Base-by-base conservation (phyloP, 805 yeast genomes). In the Pichia ethanolica region DNA sequence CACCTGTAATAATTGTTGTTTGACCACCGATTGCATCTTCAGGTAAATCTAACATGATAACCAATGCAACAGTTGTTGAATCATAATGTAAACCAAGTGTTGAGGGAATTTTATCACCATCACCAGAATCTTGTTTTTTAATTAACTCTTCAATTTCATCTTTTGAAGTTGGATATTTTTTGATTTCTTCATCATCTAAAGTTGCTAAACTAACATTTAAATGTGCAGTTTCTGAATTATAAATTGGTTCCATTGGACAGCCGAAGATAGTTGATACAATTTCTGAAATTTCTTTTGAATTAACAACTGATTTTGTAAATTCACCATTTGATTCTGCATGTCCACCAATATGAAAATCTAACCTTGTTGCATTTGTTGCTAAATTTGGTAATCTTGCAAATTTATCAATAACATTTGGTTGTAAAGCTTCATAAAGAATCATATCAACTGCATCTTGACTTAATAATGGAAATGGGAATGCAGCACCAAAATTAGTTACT, bases 391-490 rank as follows among this genome's bases (percentile, higher is more conserved):
- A 59, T 52, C 82, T 67, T 20, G 74, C 81, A 57, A 66, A 71
- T 40, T 70, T 65, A 48, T 69, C 51, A 41, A 78, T 67, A 4
- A 66, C 56, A 26, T 74, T 73, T 47, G 72, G 71, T 37, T 64
- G 62, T 53, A 79, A 69, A 25, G 75, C 62, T 59, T 80, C 84
- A 60, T 72, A 71, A 55, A 74, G 71, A 79, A 80, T 74, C 52
- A 80, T 73, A 39, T 72, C 71, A 40, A 78, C 66, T 1, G 84
- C 83, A 55, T 80, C 84, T 40, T 72, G 72, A 1, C 82, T 74
- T 60, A 80, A 74, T 38, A 80, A 61, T 1, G 82, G 83, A 59
- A 80, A 80, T 5, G 85, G 82, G 49, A 71, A 80, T 36, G 76
- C 69, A 26, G 79, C 82, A 35, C 60, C 75, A 48, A 70, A 61